Evolutionary conservation across 768 basidiomycete species (phyloP), one percentile per base, ranked within the genome.

Genomic region (Hemileccinum impolitum): DNA sequence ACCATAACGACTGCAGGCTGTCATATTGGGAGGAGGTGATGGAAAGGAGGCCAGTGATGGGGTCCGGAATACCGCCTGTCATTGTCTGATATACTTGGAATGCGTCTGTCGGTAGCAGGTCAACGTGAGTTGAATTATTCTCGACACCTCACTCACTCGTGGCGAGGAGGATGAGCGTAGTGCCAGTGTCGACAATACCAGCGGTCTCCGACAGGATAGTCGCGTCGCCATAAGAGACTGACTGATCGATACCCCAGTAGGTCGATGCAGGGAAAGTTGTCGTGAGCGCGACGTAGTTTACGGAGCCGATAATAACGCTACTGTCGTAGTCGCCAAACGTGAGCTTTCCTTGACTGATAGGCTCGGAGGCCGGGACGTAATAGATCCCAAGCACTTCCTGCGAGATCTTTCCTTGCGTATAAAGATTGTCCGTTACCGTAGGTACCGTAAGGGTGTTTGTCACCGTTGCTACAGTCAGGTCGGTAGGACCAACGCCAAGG

Each of bases 341-440:
- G 28, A 65, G 54, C 47, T 59, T 42, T 37, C 65, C 48, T 8
- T 53, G 45, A 31, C 55, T 63, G 25, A 57, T 58, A 21, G 18
- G 4, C 28, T 41, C 54, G 14, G 59, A 48, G 30, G 47, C 32
- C 5, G 64, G 63, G 36, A 53, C 57, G 51, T 68, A 69, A 34
- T 59, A 67, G 18, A 72, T 51, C n/a, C 65, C 65, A 45, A 71
- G 48, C 5, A 62, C 49, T 21, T 60, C 51, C 6, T 51, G 36
- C n/a, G 30, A 31, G 43, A 71, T 70, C 6, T 49, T 37, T 18
- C 65, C 63, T 48, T 67, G 63, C 15, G 26, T 35, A 49, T 52
- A 63, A 3, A 70, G 64, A 47, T 65, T 70, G 57, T 70, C 64
- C 4, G 58, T 64, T 11, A 72, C 68, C 15, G 71, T 72, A 11